Evolutionary conservation across 108 stramenopile genomes (phyloP), one percentile per base, ranked within the genome.

Genomic region (Cyclotella kingstonii): DNA sequence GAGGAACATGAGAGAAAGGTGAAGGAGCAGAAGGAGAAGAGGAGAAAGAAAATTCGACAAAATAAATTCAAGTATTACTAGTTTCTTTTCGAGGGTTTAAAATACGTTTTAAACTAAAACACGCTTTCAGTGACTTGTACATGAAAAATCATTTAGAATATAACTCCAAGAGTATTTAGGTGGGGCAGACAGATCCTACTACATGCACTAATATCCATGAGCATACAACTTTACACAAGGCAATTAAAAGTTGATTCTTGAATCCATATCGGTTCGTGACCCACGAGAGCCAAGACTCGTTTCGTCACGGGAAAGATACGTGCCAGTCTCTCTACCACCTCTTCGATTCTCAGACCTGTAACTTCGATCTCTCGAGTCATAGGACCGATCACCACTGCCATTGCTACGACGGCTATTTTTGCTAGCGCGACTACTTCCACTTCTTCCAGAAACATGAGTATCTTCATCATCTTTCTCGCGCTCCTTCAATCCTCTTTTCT

Each of bases 1-100:
- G 84, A 60, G 56, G 84, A 66, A 78, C 61, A 50, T 81, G 81
- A 57, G 39, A 74, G 50, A 39, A 80, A 45, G 62, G 62, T 60
- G 42, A 48, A 49, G 18, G 63, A 72, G 66, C 52, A 51, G 22
- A 64, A 63, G 59, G 59, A 35, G n/a, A 54, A 41, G 65, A 68
- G 71, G 55, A 72, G 17, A 38, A 45, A 36, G 54, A 77, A 73
- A 46, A 48, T 49, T 19, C 28, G 52, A 27, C 58, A 48, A 22
- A 64, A 61, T 33, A 47, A 55, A 29, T 40, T 31, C 6, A 68
- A 48, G 33, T 68, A 52, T 49, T 62, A 62, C 38, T 62, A 47
- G 50, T 4, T 15, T 1, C 39, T 40, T 2, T 40, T 14, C 15
- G 39, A 2, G 39, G 39, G 2, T 15, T 40, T 40, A 4, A 15